A percentile compares a stretch with the other conserved stretches of the same genome.
Evolutionary conservation across 352 stramenopile species (phyloP).

Genomic region (Aphanomyces stellatus): DNA sequence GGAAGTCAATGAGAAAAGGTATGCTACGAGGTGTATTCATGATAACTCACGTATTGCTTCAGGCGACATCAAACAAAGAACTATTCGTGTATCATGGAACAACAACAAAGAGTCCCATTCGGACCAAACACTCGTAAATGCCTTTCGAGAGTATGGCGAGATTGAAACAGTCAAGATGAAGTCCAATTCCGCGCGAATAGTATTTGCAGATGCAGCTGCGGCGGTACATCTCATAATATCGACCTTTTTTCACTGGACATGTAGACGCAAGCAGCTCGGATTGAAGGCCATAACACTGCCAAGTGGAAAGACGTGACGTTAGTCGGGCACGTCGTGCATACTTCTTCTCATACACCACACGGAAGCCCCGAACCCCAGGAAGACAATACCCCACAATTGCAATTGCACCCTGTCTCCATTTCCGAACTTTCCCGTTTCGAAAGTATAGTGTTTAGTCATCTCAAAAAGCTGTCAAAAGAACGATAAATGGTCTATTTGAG

Average conservation of each 20-base stretch:
- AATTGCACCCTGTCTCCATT: background rate
- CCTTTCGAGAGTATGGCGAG: constrained; percentile 48
- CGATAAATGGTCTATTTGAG: background rate
- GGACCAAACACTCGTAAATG: constrained; percentile 54
- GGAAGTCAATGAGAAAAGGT: background rate
- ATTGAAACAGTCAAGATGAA: constrained; percentile 68
- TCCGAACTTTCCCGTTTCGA: background rate
- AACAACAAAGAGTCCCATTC: constrained; percentile 56
- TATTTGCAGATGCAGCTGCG: constrained; percentile 38
- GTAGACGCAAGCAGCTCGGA: constrained; percentile 43
- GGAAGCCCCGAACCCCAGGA: background rate
- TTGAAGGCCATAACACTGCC: constrained; percentile 53
- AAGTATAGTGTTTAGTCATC: background rate
- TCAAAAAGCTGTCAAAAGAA: background rate
- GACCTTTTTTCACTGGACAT: background rate
- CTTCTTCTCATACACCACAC: too few species aligned
- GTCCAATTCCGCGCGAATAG: constrained; percentile 50
- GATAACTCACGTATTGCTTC: background rate
- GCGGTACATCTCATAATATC: constrained; percentile 28
- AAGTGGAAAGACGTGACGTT: constrained; percentile 66
- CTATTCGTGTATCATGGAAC: constrained; percentile 75
- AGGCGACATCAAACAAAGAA: constrained; percentile 41
- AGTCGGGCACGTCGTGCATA: constrained; percentile 38
- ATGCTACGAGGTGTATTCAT: background rate
- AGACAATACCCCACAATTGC: background rate